Percentiles rank a stretch among this genome's conserved stretches.
Evolutionary conservation across 306 rosid species (phyloP).

Genomic region (Prunus padus): DNA sequence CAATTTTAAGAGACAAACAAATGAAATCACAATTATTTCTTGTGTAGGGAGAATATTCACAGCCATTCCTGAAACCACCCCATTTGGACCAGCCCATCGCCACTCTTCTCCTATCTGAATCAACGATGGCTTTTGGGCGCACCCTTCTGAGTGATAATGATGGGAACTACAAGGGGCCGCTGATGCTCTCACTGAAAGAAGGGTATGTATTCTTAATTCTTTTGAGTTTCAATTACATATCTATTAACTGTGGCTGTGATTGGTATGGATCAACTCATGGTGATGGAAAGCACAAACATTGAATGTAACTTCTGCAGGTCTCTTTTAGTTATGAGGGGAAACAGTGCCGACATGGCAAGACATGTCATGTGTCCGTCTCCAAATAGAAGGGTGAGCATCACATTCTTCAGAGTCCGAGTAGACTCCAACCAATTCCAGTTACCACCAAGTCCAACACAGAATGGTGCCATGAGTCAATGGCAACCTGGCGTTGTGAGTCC

Average conservation of each 20-base stretch:
- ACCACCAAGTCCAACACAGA: constrained; percentile 42
- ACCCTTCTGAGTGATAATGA: constrained; percentile 77
- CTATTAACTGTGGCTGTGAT: not conserved
- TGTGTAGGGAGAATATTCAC: constrained; percentile 83
- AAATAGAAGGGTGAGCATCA: constrained; percentile 69
- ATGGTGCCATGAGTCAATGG: constrained; percentile 61
- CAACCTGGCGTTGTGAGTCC: constrained; percentile 61
- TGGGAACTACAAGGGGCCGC: constrained; percentile 96
- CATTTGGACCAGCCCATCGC: constrained; percentile 96
- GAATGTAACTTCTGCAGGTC: constrained; percentile 51
- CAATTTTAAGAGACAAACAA: not conserved
- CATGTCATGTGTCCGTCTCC: constrained; percentile 97
- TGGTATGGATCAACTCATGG: not conserved
- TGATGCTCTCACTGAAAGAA: constrained; percentile 75
- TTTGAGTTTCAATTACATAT: constrained; percentile 24
- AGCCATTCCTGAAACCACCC: constrained; percentile 98
- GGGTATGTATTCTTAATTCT: constrained; percentile 60
- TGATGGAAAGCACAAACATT: not conserved
- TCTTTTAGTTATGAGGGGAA: constrained; percentile 93
- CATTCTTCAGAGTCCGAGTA: constrained; percentile 75
- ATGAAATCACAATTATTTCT: constrained; percentile 9
- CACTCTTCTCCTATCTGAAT: constrained; percentile 83
- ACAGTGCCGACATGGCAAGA: constrained; percentile 95
- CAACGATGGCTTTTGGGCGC: constrained; percentile 94
- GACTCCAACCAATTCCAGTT: constrained; percentile 66